Evolutionary conservation across 305 asterid genomes (phyloP).

Genomic region (Fraxinus nigra): DNA sequence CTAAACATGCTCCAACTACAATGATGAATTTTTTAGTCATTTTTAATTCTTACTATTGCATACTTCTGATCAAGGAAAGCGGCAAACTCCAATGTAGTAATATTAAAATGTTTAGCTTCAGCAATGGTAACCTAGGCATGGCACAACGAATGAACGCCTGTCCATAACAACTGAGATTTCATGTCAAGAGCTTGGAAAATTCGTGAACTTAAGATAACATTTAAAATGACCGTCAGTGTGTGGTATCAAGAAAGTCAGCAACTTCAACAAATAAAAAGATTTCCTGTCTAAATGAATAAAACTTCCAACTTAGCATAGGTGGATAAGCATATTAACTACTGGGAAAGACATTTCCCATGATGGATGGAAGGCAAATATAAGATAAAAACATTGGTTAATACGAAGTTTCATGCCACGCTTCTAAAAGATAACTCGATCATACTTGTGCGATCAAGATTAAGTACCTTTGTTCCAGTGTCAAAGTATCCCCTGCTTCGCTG

Average conservation of each 20-base stretch:
- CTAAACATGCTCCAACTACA: background rate
- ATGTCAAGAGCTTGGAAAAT: background rate
- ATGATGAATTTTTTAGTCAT: background rate
- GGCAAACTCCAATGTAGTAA: background rate
- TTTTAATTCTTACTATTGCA: background rate
- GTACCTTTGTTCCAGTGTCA: slow-evolving; percentile 92
- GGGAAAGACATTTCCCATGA: background rate
- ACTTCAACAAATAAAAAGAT: background rate
- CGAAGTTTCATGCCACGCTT: slow-evolving; percentile 12
- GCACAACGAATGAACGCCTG: background rate
- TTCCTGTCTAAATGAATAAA: background rate
- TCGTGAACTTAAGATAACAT: background rate
- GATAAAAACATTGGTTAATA: background rate
- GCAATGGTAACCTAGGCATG: background rate
- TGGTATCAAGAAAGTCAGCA: background rate
- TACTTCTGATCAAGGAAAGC: background rate
- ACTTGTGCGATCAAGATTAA: slow-evolving; percentile 20
- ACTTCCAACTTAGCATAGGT: background rate
- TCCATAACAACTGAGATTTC: background rate
- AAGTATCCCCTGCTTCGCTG: slow-evolving; percentile 60
- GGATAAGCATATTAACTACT: background rate
- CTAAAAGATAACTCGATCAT: background rate
- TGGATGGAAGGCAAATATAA: background rate
- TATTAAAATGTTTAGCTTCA: background rate
- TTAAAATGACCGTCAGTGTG: background rate